Evolutionary conservation across 1,284 basidiomycete genomes (phyloP).

Genomic region (Moesziomyces globuligerus): DNA sequence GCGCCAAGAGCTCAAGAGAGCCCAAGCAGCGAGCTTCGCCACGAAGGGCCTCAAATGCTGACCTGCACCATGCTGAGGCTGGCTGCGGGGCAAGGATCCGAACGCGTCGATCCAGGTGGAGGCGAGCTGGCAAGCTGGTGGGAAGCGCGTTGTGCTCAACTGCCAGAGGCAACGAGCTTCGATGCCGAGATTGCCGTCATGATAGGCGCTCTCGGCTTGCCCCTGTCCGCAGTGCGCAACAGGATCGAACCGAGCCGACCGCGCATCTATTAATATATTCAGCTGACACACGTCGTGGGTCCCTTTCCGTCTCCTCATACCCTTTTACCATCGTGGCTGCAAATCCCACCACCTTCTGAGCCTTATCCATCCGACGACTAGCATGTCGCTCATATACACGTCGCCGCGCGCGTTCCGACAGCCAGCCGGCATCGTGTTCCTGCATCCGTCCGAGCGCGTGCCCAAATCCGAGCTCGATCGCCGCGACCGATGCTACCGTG

Average conservation of each 20-base stretch:
- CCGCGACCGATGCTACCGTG: constrained; percentile 52
- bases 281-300: too few species aligned
- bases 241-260: too few species aligned
- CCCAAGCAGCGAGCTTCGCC: too few species aligned
- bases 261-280: background rate
- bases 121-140: background rate
- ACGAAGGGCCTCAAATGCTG: too few species aligned
- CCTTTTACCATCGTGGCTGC: background rate
- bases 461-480: constrained; percentile 55
- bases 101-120: constrained; percentile 21
- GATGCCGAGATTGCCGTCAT: background rate
- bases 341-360: background rate
- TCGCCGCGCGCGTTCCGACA: constrained; percentile 43
- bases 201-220: too few species aligned
- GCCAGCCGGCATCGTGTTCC: constrained; percentile 49
- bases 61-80: too few species aligned
- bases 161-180: too few species aligned
- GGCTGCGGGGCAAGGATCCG: too few species aligned
- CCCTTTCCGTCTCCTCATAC: background rate
- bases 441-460: constrained; percentile 56
- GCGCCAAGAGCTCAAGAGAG: too few species aligned
- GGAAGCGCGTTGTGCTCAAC: too few species aligned
- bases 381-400: constrained; percentile 34
- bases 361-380: background rate
- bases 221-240: too few species aligned